Evolutionary conservation across 306 rosid species (phyloP).

Genomic region (Vigna nakashimae): DNA sequence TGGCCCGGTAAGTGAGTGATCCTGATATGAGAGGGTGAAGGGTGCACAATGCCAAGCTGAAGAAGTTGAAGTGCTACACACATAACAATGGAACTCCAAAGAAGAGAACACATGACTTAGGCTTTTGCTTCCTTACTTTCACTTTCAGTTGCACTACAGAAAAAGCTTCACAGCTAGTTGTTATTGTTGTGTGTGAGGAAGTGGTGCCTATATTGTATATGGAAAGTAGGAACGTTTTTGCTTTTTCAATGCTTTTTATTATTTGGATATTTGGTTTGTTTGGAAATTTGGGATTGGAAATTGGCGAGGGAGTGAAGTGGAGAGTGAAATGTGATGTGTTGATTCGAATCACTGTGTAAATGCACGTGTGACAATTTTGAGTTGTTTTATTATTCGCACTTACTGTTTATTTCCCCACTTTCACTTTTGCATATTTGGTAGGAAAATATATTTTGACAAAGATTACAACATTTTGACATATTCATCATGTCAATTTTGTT

Average conservation of each 20-base stretch:
- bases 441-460: no score
- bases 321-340: not conserved
- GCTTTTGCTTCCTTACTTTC: not conserved
- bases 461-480: no score
- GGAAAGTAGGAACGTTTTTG: not conserved
- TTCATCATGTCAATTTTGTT: no score
- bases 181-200: not conserved
- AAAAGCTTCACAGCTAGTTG: conserved; percentile 9
- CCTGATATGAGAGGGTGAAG: conserved; percentile 39
- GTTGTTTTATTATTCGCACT: not conserved
- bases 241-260: conserved; percentile 16
- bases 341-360: not conserved
- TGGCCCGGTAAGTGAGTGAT: conserved; percentile 69
- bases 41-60: conserved; percentile 25
- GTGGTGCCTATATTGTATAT: not conserved
- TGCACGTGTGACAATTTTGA: conserved; percentile 19
- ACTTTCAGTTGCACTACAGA: conserved; percentile 36
- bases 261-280: conserved; percentile 39
- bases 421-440: not conserved
- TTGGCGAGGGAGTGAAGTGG: not conserved
- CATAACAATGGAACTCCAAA: conserved; percentile 41
- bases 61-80: conserved; percentile 30
- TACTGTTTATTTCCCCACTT: not conserved
- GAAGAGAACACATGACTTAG: conserved; percentile 39
- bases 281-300: not conserved